Percentiles rank a stretch among this genome's conserved stretches.
phyloP scores from a whole-genome alignment of 306 rosid genomes.

The Inga laurina region DNA sequence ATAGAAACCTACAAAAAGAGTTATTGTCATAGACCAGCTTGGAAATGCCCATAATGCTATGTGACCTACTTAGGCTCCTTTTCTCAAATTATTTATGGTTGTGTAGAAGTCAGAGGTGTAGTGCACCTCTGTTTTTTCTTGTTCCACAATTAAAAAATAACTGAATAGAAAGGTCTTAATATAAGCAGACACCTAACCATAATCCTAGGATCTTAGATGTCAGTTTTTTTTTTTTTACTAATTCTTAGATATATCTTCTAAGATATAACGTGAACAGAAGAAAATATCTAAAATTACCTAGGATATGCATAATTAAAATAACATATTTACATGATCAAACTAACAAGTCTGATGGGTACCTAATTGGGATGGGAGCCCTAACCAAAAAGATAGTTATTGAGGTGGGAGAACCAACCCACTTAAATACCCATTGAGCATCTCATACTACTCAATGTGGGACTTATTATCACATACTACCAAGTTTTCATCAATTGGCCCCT shows the following conservation, averaged over 20 bases:
- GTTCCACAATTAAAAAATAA: background rate
- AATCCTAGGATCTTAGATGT: background rate
- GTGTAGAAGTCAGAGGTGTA: background rate
- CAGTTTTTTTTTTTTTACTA: background rate
- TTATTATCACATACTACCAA: background rate
- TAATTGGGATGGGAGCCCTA: background rate
- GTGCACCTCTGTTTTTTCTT: background rate
- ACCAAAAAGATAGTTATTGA: background rate
- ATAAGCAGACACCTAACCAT: background rate
- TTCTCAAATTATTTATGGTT: background rate
- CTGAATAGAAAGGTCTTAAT: background rate
- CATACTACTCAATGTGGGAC: background rate
- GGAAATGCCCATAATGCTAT: background rate
- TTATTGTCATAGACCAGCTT: background rate
- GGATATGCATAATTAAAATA: background rate
- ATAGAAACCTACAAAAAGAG: background rate
- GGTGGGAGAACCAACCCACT: background rate
- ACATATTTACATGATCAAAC: no score
- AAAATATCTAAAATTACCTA: background rate
- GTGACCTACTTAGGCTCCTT: background rate
- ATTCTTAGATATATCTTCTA: background rate
- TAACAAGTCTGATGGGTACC: background rate
- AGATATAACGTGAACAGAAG: background rate
- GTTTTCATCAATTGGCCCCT: background rate
- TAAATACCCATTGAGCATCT: background rate